Conservation (phyloP, 2,329 filamentous ascomycete genomes). For the Talaromyces sp. region DNA sequence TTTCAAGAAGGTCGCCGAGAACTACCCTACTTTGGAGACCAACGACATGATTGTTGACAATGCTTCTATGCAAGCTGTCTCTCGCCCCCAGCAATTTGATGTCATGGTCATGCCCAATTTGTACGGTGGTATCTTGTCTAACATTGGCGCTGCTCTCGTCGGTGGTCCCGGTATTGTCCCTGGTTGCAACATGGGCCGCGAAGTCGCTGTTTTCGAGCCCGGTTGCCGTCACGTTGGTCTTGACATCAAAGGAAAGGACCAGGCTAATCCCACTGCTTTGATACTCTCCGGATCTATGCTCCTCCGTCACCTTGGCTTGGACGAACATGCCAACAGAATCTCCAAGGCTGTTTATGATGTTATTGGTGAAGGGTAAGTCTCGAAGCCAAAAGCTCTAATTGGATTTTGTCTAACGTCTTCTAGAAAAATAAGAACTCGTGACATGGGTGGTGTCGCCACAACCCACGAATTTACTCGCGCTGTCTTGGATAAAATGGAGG, state of each 20-base stretch:
- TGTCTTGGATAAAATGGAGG: slow-evolving; percentile 93
- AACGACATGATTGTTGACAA: slow-evolving; percentile 99
- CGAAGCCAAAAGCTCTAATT: not conserved
- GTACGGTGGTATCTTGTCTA: slow-evolving; percentile 97
- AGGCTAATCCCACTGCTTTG: slow-evolving; percentile 96
- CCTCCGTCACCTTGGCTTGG: slow-evolving; percentile 90
- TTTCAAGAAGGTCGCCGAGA: slow-evolving; percentile 87
- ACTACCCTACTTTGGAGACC: slow-evolving; percentile 91
- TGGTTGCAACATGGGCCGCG: slow-evolving; percentile 98
- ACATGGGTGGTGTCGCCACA: slow-evolving; percentile 88
- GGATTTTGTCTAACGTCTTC: slow-evolving; percentile 44
- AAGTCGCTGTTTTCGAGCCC: slow-evolving; percentile 97
- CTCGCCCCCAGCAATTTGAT: slow-evolving; percentile 94
- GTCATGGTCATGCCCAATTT: slow-evolving; percentile 99
- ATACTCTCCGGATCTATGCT: slow-evolving; percentile 96
- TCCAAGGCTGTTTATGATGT: slow-evolving; percentile 74
- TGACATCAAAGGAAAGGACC: slow-evolving; percentile 99
- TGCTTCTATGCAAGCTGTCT: slow-evolving; percentile 98
- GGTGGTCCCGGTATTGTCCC: slow-evolving; percentile 96
- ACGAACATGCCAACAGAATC: slow-evolving; percentile 98
- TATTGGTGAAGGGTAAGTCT: slow-evolving; percentile 81
- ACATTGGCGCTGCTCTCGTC: slow-evolving; percentile 95
- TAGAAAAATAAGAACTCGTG: slow-evolving; percentile 82
- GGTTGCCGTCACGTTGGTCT: slow-evolving; percentile 99
- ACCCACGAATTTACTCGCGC: slow-evolving; percentile 95